Base-by-base conservation (phyloP, 2,329 filamentous ascomycete genomes). In the Calonectria leucothoes region DNA sequence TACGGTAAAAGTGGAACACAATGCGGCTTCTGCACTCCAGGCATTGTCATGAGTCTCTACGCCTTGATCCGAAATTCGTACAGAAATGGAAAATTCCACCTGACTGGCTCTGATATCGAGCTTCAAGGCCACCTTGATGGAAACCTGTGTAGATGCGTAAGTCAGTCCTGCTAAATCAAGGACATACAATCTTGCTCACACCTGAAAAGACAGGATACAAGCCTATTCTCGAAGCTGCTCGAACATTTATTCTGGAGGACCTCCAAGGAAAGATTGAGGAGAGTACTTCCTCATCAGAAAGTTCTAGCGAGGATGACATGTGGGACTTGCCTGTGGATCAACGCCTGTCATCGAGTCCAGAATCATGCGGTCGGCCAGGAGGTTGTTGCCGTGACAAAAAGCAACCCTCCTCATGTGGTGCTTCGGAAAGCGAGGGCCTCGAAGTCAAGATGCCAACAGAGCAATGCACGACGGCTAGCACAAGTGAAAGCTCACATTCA, bases 11-110 rank as follows among this genome's bases (percentile, higher is more conserved):
- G 70, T 66, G 95, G 95, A 65, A 96, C 94, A 76, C 95, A 98
- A 83, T 98, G 88, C 68, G 88, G 94, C 0, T 98, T 98, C 83
- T 98, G 95, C 82, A 98, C 95, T 0, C 95, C 95, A 4, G 95
- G 95, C 2, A 98, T 98, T 80, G 95, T 98, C 70, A 98, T 98
- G 93, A 97, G 94, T 83, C 85, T 98, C 69, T 98, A 98, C 83
- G 95, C 95, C n/a, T 89, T 98, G 31, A 87, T 98, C 31, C 90
- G 95, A 71, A 98, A 98, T 57, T 74, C 72, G 8, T 74, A 72
- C 42, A 55, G 48, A 7, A 29, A 73, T 25, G 72, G 72, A n/a
- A 71, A 59, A 0, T 74, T 74, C 81, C 92, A 94, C 76, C 89
- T 92, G 7, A 88, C 88, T 39, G 94, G 95, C 0, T 92, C 91